Evolutionary conservation across 495 filamentous ascomycete species (phyloP).

Genomic region (Aspergillus sclerotiicarbonarius): DNA sequence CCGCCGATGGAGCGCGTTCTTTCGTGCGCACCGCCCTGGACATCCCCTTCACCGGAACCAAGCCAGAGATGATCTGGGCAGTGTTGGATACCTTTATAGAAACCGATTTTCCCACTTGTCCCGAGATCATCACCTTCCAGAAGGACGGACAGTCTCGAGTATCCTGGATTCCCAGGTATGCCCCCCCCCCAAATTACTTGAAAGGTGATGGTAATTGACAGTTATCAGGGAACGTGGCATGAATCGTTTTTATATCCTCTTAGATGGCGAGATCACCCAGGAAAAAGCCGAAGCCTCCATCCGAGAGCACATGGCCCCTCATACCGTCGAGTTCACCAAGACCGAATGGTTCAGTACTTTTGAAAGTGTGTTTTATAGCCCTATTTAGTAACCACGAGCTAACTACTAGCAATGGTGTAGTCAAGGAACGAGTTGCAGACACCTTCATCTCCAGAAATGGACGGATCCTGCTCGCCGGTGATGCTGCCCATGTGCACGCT

Average conservation of each 20-base stretch:
- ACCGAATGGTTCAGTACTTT: conserved; percentile 11
- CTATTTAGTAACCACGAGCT: not conserved
- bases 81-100: conserved; percentile 9
- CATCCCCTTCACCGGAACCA: conserved; percentile 6
- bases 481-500: conserved; percentile 10
- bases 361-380: conserved; percentile 2
- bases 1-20: conserved; percentile 6
- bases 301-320: no score
- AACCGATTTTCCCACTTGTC: conserved; percentile 2
- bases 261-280: conserved; percentile 6
- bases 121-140: conserved; percentile 11
- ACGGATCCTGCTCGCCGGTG: conserved; percentile 7
- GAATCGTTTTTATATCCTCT: conserved; percentile 7
- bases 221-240: conserved; percentile 2
- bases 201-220: no score
- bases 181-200: no score
- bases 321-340: not conserved
- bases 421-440: conserved; percentile 11
- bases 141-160: conserved; percentile 6
- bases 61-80: conserved; percentile 9
- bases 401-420: not conserved
- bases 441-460: conserved; percentile 10
- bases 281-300: conserved; percentile 7
- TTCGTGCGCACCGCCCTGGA: conserved; percentile 1
- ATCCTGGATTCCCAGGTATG: conserved; percentile 8